A percentile compares a stretch with the other conserved stretches of the same genome.
phyloP scores from a whole-genome alignment of 2,329 filamentous ascomycete species.

The Cercospora brassicicola region DNA sequence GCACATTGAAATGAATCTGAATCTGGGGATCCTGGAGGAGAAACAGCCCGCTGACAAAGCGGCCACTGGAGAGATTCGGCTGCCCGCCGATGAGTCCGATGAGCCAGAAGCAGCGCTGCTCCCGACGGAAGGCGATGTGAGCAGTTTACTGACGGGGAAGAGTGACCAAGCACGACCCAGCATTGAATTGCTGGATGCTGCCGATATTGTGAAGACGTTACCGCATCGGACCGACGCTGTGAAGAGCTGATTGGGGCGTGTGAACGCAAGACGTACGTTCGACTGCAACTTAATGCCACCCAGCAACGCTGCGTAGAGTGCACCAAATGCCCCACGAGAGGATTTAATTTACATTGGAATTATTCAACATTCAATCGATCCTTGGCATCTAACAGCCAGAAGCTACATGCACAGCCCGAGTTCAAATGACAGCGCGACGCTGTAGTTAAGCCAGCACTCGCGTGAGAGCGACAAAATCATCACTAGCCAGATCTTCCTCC shows the following conservation, averaged over 20 bases:
- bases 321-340: neutral
- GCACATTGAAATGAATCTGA: constrained; percentile 42
- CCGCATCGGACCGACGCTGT: neutral
- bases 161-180: neutral
- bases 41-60: neutral
- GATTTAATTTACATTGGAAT: neutral
- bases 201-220: neutral
- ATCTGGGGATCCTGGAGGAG: constrained; percentile 40
- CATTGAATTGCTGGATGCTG: neutral
- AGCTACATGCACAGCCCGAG: neutral
- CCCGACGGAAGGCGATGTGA: neutral
- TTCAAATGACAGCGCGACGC: neutral
- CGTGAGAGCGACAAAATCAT: neutral
- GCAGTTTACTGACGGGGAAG: neutral
- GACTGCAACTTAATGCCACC: neutral
- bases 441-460: neutral
- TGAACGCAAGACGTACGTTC: neutral
- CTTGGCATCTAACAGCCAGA: neutral
- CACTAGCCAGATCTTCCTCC: neutral
- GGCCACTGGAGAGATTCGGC: neutral
- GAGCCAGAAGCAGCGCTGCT: neutral
- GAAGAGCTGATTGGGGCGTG: neutral
- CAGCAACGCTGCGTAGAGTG: neutral
- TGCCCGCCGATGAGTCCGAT: neutral
- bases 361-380: neutral